Conservation (phyloP, 2,329 filamentous ascomycete species). For the Alternaria triticina region DNA sequence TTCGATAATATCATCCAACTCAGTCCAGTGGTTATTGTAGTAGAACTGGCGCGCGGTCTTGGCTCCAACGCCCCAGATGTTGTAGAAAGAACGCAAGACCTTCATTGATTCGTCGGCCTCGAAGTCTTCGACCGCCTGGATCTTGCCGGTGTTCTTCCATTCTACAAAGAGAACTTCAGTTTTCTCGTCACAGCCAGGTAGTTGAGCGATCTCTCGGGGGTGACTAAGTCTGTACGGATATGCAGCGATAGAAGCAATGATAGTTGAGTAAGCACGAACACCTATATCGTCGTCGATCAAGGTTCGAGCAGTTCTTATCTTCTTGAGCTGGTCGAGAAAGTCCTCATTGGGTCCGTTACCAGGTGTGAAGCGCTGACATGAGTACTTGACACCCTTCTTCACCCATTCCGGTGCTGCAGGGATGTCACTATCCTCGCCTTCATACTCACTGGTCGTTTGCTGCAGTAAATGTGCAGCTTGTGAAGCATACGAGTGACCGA, state of each 20-base stretch:
- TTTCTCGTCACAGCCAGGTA: slow-evolving; percentile 84
- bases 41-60: slow-evolving; percentile 84
- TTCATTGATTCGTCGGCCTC: slow-evolving; percentile 69
- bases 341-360: slow-evolving; percentile 71
- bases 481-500: slow-evolving; percentile 15
- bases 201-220: slow-evolving; percentile 50
- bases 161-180: slow-evolving; percentile 79
- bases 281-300: slow-evolving; percentile 79
- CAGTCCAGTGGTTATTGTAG: slow-evolving; percentile 74
- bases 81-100: slow-evolving; percentile 73
- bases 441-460: slow-evolving; percentile 80
- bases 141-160: slow-evolving; percentile 67
- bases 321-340: slow-evolving; percentile 77
- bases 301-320: slow-evolving; percentile 73
- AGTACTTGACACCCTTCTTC: slow-evolving; percentile 68
- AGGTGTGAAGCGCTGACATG: slow-evolving; percentile 80
- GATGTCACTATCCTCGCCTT: slow-evolving; percentile 60
- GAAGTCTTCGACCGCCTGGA: slow-evolving; percentile 70
- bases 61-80: slow-evolving; percentile 91
- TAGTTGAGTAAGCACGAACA: slow-evolving; percentile 83
- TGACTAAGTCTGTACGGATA: slow-evolving; percentile 69
- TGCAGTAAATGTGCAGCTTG: slow-evolving; percentile 59
- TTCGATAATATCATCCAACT: slow-evolving; percentile 85
- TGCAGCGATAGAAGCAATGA: slow-evolving; percentile 81
- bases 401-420: slow-evolving; percentile 76